Evolutionary conservation across 768 basidiomycete genomes (phyloP), one percentile per base, ranked within the genome.

Genomic region (Lactarius vividus): DNA sequence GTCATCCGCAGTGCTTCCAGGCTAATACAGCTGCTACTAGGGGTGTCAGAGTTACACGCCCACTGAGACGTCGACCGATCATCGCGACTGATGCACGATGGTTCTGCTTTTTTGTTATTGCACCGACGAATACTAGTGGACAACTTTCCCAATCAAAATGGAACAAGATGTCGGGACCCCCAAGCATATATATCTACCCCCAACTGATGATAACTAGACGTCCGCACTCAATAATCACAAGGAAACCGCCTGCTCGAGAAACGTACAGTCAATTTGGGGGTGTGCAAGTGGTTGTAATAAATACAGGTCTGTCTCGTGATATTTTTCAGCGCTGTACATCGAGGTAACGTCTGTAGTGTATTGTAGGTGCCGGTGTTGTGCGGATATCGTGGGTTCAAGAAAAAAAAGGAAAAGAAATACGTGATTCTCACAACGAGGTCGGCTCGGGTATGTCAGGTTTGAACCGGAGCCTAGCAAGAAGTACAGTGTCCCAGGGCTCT

Each of bases 401-500:
- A 23, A 42, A 64, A 29, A 31, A 55, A 37, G 35, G 4, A 10
- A 18, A 31, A 20, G 2, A 18, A 39, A 20, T 18, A 16, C 8
- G 26, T 31, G n/a, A 2, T 33, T 20, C 44, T 65, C 65, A 83
- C 71, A 81, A 67, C 31, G 80, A 79, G 16, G 85, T 90, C 1
- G 89, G 87, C 53, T 84, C 84, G 4, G 77, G 65, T 33, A 76
- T 76, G 67, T 90, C 89, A 1, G 84, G 81, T 66, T 84, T 86
- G 77, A 91, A 91, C 35, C 87, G 78, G 59, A 92, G 74, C 13
- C 85, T 78, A 13, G 88, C 84, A 29, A 92, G 72, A 26, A 91
- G 77, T 16, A 92, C 80, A 3, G 86, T 81, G 65, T 88, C 82
- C 84, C 82, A 85, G 5, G 73, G 72, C 29, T 57, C 61, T 23